Evolutionary conservation across 106 monocot genomes (phyloP), one percentile per base, ranked within the genome.

Genomic region (Platanthera zijinensis): DNA sequence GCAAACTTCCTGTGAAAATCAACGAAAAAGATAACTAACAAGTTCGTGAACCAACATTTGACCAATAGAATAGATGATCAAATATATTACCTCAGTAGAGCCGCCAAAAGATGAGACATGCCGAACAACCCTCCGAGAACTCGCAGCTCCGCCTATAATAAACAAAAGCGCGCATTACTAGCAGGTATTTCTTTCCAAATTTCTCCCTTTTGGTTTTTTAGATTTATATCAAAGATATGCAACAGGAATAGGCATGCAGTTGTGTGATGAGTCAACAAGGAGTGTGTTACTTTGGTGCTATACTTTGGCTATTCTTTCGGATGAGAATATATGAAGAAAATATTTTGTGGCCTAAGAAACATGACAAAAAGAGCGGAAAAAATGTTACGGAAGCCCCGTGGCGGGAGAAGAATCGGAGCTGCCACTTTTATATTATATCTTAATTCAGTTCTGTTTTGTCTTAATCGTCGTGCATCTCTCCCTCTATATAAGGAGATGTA

Each of bases 71-170:
- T 28, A 4, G 13, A 50, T 5, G 48, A 61, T 64, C 52, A 18
- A 63, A 28, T 57, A 51, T 10, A 22, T 57, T 78, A 89, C 88
- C 88, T 89, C 88, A 46, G 67, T 66, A 49, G 64, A 75, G 72
- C 81, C 83, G 72, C 73, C 85, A 81, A 89, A 89, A 15, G 85
- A 86, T 11, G 82, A 8, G 48, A 89, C 88, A 81, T 89, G 88
- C 39, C 85, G 80, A 52, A 86, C 68, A 14, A 51, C 54, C 72
- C 83, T 80, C 76, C 80, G 70, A 62, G 80, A 81, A 63, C 80
- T 78, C 17, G 88, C 81, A 56, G 85, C 71, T 52, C 59, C 81
- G 11, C 70, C 85, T 85, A 49, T 28, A 48, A 13, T 50, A 28
- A 18, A 39, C 3, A 83, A 70, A 19, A 75, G 39, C 39, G 39